A percentile compares a stretch with the other conserved stretches of the same genome.
Evolutionary conservation across 805 yeast species (phyloP).

Genomic region (Nakazawaea pomicola): DNA sequence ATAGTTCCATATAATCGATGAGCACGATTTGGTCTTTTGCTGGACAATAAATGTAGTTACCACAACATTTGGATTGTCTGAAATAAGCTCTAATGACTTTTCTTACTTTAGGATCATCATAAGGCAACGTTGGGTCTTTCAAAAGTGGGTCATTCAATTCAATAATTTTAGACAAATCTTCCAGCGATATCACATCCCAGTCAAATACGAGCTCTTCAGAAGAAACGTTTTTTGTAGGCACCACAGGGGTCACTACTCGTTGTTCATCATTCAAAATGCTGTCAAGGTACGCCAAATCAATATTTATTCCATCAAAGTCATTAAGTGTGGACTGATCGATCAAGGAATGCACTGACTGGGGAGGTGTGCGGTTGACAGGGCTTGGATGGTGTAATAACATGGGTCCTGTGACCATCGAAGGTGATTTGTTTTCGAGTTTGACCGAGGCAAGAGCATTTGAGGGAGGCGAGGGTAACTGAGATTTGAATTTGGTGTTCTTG

Average conservation of each 20-base stretch:
- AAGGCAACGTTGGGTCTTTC: slow-evolving; percentile 2
- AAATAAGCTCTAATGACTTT: slow-evolving; percentile 7
- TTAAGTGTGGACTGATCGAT: too few relatives aligned
- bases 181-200: slow-evolving; percentile 9
- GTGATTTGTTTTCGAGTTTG: too few relatives aligned
- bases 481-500: too few relatives aligned
- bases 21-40: slow-evolving; percentile 4
- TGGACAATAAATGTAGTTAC: slow-evolving; percentile 9
- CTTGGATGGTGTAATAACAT: too few relatives aligned
- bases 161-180: slow-evolving; percentile 10
- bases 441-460: neutral
- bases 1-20: slow-evolving; percentile 7
- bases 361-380: neutral
- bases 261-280: slow-evolving; percentile 3
- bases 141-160: slow-evolving; percentile 11
- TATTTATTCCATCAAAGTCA: neutral
- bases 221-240: slow-evolving; percentile 6
- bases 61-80: slow-evolving; percentile 11
- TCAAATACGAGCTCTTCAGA: neutral
- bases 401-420: too few relatives aligned
- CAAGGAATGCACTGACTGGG: neutral
- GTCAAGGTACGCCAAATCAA: slow-evolving; percentile 10
- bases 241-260: slow-evolving; percentile 6
- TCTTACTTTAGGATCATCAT: slow-evolving; percentile 12
- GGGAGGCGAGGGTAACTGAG: neutral